Evolutionary conservation across 768 basidiomycete genomes (phyloP), one percentile per base, ranked within the genome.

Genomic region (Hygrocybe coccinea): DNA sequence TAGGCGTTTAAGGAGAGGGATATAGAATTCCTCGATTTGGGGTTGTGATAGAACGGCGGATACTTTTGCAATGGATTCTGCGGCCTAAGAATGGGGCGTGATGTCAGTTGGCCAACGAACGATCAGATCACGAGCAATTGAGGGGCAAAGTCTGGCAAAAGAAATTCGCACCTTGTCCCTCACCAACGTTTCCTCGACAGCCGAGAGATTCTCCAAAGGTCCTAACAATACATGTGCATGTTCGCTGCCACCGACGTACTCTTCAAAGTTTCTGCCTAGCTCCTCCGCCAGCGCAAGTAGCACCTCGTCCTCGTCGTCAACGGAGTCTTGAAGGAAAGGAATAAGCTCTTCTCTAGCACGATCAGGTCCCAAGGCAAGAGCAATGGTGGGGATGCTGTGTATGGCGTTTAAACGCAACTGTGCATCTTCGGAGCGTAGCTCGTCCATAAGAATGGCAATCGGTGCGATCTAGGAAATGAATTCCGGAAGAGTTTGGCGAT

Each of bases 251-350:
- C 97, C 97, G 52, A 97, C 82, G 68, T 97, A 98, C 59, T 98
- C 91, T 65, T 93, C 87, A 63, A 98, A 95, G 66, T 82, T 86
- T 68, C 82, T 82, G 39, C 97, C 97, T 19, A 99, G 75, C 68
- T 98, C 97, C 63, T 98, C 95, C 17, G 95, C 93, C 50, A 99
- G 77, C 5, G 95, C 95, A 44, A 99, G 80, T 39, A 99, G 77
- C 29, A 99, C 95, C 66, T 99, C 97, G 70, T 99, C 97, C 73
- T 99, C 97, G 66, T 99, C 97, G 71, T 99, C 97, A 61, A 99
- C 86, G n/a, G 93, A 95, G 66, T 99, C 95, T 74, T 94, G 92
- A 52, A 99, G 83, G 77, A 99, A 99, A 1, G 94, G 91, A 59
- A 99, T 83, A 62, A 99, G 83, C 69, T 99, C 97, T 54, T 93